A percentile compares a stretch with the other conserved stretches of the same genome.
phyloP scores from a whole-genome alignment of 108 stramenopile species.

The Nitzschia sp. region DNA sequence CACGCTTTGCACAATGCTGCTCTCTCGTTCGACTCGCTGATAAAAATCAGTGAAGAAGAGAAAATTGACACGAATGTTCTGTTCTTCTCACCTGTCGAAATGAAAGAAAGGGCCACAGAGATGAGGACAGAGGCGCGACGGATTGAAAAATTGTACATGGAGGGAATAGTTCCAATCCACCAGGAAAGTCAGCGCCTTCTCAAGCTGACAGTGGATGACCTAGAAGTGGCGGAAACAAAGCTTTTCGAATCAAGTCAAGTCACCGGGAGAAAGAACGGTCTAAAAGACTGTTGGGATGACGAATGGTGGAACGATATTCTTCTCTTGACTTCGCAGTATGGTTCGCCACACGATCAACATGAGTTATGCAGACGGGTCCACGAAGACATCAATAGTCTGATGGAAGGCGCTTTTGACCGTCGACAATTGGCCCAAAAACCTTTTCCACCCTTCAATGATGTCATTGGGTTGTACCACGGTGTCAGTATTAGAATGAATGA shows the following conservation, averaged over 20 bases:
- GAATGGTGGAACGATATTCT: constrained; percentile 63
- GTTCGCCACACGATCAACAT: constrained; percentile 27
- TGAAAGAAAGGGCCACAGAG: constrained; percentile 11
- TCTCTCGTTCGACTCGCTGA: constrained; percentile 18
- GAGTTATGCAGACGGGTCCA: constrained; percentile 40
- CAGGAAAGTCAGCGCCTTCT: constrained; percentile 33
- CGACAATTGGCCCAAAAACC: not conserved
- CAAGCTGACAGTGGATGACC: not conserved
- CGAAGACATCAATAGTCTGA: constrained; percentile 28
- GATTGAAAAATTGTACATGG: constrained; percentile 51
- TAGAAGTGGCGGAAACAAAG: constrained; percentile 27
- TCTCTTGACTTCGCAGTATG: constrained; percentile 26
- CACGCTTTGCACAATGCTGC: constrained; percentile 60
- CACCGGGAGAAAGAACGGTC: constrained; percentile 5
- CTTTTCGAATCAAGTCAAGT: not conserved
- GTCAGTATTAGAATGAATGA: constrained; percentile 9
- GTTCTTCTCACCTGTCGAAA: constrained; percentile 1
- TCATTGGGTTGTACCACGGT: constrained; percentile 4
- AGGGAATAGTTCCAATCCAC: constrained; percentile 31
- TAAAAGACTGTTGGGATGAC: constrained; percentile 34
- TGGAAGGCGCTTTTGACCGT: constrained; percentile 8
- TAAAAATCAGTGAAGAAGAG: constrained; percentile 17
- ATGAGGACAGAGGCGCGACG: constrained; percentile 36
- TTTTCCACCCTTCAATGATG: constrained; percentile 3
- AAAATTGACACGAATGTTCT: constrained; percentile 4